Conservation (phyloP, 176 grass and related monocot species). For the Oryza meridionalis region DNA sequence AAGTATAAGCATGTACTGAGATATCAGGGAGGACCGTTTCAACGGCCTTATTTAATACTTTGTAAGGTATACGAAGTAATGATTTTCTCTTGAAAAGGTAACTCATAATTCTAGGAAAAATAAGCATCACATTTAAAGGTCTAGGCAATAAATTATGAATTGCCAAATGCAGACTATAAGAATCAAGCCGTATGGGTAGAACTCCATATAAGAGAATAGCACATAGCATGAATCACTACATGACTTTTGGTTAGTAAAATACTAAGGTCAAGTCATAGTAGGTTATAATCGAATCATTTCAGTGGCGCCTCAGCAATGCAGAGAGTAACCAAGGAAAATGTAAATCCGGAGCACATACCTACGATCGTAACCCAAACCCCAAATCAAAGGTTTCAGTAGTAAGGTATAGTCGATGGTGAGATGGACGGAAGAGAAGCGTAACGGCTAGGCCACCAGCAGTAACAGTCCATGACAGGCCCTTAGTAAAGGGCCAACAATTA, state of each 20-base stretch:
- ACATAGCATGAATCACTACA: not conserved
- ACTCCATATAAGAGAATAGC: not conserved
- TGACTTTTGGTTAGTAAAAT: not conserved
- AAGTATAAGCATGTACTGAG: not conserved
- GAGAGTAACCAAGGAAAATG: not conserved
- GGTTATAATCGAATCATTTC: not conserved
- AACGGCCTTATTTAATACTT: not conserved
- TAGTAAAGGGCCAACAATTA: slow-evolving; percentile 1
- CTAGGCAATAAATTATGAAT: not conserved
- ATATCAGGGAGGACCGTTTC: not conserved
- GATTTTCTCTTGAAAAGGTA: slow-evolving; percentile 10
- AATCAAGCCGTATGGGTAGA: not conserved
- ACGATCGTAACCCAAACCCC: not conserved
- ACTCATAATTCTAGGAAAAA: not conserved
- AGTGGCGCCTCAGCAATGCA: not conserved
- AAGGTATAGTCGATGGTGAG: not conserved
- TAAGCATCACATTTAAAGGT: not conserved
- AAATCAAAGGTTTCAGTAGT: slow-evolving; percentile 5
- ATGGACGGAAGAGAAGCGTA: not conserved
- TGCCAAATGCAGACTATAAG: not conserved
- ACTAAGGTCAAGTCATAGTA: not conserved
- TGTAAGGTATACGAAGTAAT: not conserved
- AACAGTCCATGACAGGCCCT: not conserved
- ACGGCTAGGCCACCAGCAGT: not conserved
- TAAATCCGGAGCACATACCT: not conserved